Base-by-base conservation (phyloP, 176 grass and related monocot species). In the Rhipidocladum racemiflorum region DNA sequence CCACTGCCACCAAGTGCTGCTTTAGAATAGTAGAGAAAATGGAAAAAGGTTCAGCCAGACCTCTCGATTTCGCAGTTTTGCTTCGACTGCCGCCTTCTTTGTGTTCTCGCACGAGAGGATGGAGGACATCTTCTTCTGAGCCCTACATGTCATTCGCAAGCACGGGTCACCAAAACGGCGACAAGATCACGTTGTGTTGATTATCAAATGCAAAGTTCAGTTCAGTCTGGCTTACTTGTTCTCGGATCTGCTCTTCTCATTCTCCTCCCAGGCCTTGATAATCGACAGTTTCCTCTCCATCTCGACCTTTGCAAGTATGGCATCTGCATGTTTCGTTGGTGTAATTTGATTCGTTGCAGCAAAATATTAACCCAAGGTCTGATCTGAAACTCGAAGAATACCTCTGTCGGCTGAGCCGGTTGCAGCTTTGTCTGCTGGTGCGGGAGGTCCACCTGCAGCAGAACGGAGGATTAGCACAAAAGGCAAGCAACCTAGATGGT, bases 191-290 rank as follows among this genome's bases (percentile, higher is more conserved):
- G 6, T 25, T 4, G n/a, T 40, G 9, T 5, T 1, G n/a, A n/a
- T n/a, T n/a, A 9, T n/a, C 61, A 1, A 4, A 27, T 9, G 8
- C 0, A 21, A 15, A 25, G 29, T 56, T 61, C 3, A 49, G 73
- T 57, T 35, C 20, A 69, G 35, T 7, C 21, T 25, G 44, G 28
- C 50, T 83, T 48, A 89, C 92, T 85, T 91, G 67, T 94, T 94
- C 18, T 87, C 76, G 0, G 84, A 76, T 74, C 87, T 91, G 55
- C 80, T 64, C 75, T 94, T 94, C 30, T 94, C 60, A 17, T 30
- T 89, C 29, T 94, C 89, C 76, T 91, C 86, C 92, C 89, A 91
- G 0, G 92, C 92, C 76, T 85, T 91, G 23, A 88, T 79, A 21
- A 91, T 73, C 4, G 89, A 91, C 15, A 87, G 60, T 46, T 78